Evolutionary conservation across 805 yeast genomes (phyloP).

Genomic region (Monosporozyma solicola): DNA sequence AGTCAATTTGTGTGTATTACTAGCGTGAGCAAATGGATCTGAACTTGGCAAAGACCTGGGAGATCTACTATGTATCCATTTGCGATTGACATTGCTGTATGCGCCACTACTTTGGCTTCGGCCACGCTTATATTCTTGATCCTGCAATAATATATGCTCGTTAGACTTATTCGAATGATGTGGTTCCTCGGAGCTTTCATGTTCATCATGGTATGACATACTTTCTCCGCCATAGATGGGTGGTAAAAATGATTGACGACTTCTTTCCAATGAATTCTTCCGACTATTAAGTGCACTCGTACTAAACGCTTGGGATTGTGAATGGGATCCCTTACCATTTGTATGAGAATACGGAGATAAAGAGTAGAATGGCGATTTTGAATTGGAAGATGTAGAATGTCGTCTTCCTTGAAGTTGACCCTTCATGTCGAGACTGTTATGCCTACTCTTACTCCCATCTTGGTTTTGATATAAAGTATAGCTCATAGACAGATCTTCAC

Average conservation of each 20-base stretch:
- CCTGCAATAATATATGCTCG: background rate
- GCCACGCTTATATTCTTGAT: background rate
- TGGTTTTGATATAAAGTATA: conserved; percentile 22
- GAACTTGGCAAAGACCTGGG: conserved; percentile 16
- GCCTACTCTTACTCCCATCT: background rate
- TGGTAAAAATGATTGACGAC: conserved; percentile 1
- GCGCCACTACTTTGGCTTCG: background rate
- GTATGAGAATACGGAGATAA: background rate
- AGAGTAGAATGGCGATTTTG: conserved; percentile 1
- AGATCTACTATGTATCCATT: conserved; percentile 2
- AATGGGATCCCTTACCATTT: background rate
- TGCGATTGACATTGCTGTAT: background rate
- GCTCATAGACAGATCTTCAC: conserved; percentile 49
- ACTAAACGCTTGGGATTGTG: background rate
- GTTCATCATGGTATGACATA: conserved; percentile 1
- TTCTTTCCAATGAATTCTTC: conserved; percentile 10
- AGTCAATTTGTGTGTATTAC: conserved; percentile 16
- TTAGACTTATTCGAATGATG: background rate
- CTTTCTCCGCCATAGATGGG: conserved; percentile 7
- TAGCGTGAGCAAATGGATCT: conserved; percentile 12
- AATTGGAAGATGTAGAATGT: background rate
- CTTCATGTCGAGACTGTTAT: background rate
- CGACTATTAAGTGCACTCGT: conserved; percentile 7
- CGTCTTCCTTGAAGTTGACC: background rate
- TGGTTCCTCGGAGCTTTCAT: background rate